Evolutionary conservation across 2,329 filamentous ascomycete genomes (phyloP).

Genomic region (Claviceps arundinis): DNA sequence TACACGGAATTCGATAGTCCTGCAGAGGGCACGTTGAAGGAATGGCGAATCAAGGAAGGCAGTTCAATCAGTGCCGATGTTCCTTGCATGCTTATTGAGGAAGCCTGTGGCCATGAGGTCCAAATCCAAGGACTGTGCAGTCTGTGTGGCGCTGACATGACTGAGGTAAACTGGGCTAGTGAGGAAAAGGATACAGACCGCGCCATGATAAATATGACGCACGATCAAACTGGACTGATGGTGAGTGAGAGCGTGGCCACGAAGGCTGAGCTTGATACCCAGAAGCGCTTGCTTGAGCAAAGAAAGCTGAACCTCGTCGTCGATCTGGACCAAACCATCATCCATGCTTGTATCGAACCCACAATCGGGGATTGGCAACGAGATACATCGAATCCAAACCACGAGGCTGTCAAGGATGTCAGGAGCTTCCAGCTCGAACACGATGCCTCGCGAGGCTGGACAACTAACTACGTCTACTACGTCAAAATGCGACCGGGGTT

Average conservation of each 20-base stretch:
- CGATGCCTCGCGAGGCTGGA: constrained; percentile 58
- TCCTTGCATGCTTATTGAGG: constrained; percentile 63
- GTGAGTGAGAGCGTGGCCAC: constrained; percentile 74
- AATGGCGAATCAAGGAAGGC: constrained; percentile 63
- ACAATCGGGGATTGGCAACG: constrained; percentile 93
- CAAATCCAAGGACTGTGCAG: constrained; percentile 87
- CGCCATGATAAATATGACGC: constrained; percentile 87
- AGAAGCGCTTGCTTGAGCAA: constrained; percentile 64
- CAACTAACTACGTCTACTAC: constrained; percentile 82
- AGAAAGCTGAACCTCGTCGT: constrained; percentile 88
- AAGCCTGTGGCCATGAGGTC: constrained; percentile 80
- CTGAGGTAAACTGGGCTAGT: constrained; percentile 72
- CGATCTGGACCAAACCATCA: constrained; percentile 95
- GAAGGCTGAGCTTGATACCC: constrained; percentile 72
- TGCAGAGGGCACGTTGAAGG: constrained; percentile 62
- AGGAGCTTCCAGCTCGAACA: constrained; percentile 79
- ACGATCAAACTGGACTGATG: constrained; percentile 76
- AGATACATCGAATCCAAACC: constrained; percentile 78
- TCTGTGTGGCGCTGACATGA: constrained; percentile 94
- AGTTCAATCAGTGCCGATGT: constrained; percentile 47
- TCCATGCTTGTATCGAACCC: constrained; percentile 93
- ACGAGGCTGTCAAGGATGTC: constrained; percentile 81
- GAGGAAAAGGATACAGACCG: constrained; percentile 67
- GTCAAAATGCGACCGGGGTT: constrained; percentile 92
- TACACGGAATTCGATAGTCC: constrained; percentile 70